Percentiles rank a stretch among this genome's conserved stretches.
These are phyloP conservation scores for Gracilaria gracilis DNA, from an alignment of 23 red algal genomes.

Conservation along the genomic window DNA sequence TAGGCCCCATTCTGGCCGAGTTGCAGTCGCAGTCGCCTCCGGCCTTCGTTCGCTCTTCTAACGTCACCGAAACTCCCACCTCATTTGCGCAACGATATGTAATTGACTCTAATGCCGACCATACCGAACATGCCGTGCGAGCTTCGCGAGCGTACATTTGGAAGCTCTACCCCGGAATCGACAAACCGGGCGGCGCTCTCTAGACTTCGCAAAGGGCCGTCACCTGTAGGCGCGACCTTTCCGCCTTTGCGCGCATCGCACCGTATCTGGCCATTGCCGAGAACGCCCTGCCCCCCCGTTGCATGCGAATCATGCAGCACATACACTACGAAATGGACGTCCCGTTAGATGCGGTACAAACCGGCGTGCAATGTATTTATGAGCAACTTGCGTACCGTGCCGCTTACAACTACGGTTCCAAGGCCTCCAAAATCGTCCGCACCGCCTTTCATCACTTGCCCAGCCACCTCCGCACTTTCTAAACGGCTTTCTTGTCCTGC, in stretches of 20 bases:
- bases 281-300: neutral
- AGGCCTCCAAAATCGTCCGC: slow-evolving; percentile 3
- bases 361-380: slow-evolving; percentile 38
- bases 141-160: slow-evolving; percentile 29
- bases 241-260: slow-evolving; percentile 54
- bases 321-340: slow-evolving; percentile 58
- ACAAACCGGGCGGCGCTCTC: slow-evolving; percentile 30
- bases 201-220: slow-evolving; percentile 27
- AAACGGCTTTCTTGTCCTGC: slow-evolving; percentile 11
- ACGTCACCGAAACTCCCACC: neutral
- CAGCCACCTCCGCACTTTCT: neutral
- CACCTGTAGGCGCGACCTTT: slow-evolving; percentile 66
- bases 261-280: slow-evolving; percentile 10
- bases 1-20: neutral
- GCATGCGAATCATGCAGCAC: slow-evolving; percentile 46
- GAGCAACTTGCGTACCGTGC: slow-evolving; percentile 23
- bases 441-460: slow-evolving; percentile 17
- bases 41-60: slow-evolving; percentile 32
- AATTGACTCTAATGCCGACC: slow-evolving; percentile 9
- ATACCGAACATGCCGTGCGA: neutral
- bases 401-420: neutral
- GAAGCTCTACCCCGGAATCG: slow-evolving; percentile 36
- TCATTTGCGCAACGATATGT: neutral
- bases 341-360: slow-evolving; percentile 50
- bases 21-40: slow-evolving; percentile 24